Evolutionary conservation across 164 flowering plant species (phyloP).

Genomic region (Malania oleifera): DNA sequence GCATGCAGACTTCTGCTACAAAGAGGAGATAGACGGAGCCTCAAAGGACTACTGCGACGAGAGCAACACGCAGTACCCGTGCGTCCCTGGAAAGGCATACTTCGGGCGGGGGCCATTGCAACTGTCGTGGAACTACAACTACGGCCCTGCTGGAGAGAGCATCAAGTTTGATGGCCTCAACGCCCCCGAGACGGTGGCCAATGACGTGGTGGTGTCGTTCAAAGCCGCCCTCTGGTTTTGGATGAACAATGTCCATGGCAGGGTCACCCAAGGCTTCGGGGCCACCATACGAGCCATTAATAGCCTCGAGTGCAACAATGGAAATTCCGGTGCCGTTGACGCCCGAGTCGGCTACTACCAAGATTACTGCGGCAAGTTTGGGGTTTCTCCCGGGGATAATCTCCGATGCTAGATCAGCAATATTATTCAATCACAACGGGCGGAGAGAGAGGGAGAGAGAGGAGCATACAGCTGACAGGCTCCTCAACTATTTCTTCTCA

Average conservation of each 20-base stretch:
- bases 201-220: conserved; percentile 32
- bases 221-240: conserved; percentile 63
- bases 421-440: too few relatives aligned
- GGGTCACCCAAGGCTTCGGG: conserved; percentile 54
- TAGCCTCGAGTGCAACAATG: conserved; percentile 51
- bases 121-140: conserved; percentile 69
- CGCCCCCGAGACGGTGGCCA: conserved; percentile 51
- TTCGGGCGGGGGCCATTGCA: conserved; percentile 66
- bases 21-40: conserved; percentile 43
- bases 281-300: conserved; percentile 60
- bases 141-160: conserved; percentile 52
- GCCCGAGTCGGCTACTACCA: conserved; percentile 37
- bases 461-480: too few relatives aligned
- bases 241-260: conserved; percentile 36
- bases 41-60: conserved; percentile 44
- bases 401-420: conserved; percentile 37
- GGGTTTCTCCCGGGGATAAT: conserved; percentile 45
- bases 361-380: conserved; percentile 38
- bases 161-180: conserved; percentile 48
- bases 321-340: conserved; percentile 23
- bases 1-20: conserved; percentile 41
- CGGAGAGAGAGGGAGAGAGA: conserved; percentile 8
- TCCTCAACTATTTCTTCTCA: too few relatives aligned
- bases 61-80: conserved; percentile 35
- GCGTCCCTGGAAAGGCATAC: conserved; percentile 37